A percentile compares a stretch with the other conserved stretches of the same genome.
phyloP scores from a whole-genome alignment of 2,329 filamentous ascomycete species.

The Arthrobotrys musiformis region DNA sequence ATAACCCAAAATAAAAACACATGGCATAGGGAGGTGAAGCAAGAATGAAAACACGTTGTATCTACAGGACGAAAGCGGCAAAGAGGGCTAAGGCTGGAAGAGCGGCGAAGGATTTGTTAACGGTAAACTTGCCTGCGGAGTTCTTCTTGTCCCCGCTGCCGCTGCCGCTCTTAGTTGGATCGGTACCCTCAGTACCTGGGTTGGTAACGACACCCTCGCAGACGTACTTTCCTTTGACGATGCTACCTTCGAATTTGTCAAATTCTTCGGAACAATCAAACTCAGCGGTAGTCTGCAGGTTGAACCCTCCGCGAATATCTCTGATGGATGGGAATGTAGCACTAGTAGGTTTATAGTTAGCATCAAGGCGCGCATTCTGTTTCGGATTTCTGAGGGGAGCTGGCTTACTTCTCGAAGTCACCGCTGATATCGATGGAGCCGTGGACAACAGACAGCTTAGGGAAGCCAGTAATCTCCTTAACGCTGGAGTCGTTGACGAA shows the following conservation, averaged over 20 bases:
- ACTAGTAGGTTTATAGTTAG: conserved; percentile 66
- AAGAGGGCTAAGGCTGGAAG: conserved; percentile 63
- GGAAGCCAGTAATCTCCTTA: conserved; percentile 73
- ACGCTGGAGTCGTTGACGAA: conserved; percentile 91
- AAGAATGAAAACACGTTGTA: conserved; percentile 43
- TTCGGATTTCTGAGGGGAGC: neutral
- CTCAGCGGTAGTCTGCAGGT: conserved; percentile 73
- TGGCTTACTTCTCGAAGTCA: conserved; percentile 79
- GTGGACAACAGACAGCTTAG: conserved; percentile 73
- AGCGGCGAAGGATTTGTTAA: conserved; percentile 56
- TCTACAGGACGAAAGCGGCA: conserved; percentile 59
- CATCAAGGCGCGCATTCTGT: too few species aligned
- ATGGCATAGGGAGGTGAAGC: conserved; percentile 53
- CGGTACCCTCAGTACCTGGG: conserved; percentile 51
- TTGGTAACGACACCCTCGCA: conserved; percentile 46
- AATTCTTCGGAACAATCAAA: conserved; percentile 71
- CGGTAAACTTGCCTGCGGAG: conserved; percentile 61
- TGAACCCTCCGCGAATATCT: conserved; percentile 77
- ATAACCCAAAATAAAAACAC: conserved; percentile 57
- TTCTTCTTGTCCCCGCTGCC: conserved; percentile 60
- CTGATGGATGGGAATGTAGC: conserved; percentile 75
- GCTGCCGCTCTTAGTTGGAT: conserved; percentile 58
- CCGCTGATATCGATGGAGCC: conserved; percentile 88
- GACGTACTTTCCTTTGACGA: conserved; percentile 58
- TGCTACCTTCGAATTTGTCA: conserved; percentile 63